Conservation (phyloP, 495 filamentous ascomycete genomes). For the Pyrenula aspistea region DNA sequence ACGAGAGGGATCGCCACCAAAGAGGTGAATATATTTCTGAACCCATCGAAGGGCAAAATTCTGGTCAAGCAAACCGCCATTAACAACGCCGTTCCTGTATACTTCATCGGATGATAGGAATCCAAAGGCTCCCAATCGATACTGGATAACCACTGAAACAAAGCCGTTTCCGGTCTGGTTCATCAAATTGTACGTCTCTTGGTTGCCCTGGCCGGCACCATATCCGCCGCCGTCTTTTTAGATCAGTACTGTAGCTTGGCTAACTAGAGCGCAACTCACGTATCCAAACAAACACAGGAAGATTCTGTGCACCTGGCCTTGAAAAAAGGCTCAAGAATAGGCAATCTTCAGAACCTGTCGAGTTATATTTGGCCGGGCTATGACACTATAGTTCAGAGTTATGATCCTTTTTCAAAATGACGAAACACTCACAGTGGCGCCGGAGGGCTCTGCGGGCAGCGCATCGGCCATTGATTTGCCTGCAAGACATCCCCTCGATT, state of each 20-base stretch:
- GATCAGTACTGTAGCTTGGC: neutral
- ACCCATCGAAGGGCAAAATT: conserved; percentile 54
- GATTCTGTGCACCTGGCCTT: neutral
- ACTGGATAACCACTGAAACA: conserved; percentile 64
- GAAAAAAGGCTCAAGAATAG: neutral
- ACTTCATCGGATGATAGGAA: conserved; percentile 56
- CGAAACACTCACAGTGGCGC: neutral
- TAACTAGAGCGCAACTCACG: neutral
- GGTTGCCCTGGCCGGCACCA: neutral
- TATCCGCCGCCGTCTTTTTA: neutral
- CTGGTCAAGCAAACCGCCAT: conserved; percentile 54
- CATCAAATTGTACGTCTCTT: neutral
- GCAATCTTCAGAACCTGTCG: neutral
- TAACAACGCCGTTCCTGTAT: conserved; percentile 38
- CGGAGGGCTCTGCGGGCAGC: neutral
- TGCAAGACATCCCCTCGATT: conserved; percentile 3
- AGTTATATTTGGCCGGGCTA: neutral
- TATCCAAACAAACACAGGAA: neutral
- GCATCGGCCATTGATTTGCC: neutral
- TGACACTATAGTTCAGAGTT: neutral
- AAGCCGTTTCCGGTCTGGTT: conserved; percentile 18
- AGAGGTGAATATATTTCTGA: conserved; percentile 37
- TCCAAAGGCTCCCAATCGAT: conserved; percentile 58
- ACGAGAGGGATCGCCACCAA: conserved; percentile 28
- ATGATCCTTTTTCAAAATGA: no score